phyloP scores from a whole-genome alignment of 805 yeast species.

The Cyberlindnera bimundalis region DNA sequence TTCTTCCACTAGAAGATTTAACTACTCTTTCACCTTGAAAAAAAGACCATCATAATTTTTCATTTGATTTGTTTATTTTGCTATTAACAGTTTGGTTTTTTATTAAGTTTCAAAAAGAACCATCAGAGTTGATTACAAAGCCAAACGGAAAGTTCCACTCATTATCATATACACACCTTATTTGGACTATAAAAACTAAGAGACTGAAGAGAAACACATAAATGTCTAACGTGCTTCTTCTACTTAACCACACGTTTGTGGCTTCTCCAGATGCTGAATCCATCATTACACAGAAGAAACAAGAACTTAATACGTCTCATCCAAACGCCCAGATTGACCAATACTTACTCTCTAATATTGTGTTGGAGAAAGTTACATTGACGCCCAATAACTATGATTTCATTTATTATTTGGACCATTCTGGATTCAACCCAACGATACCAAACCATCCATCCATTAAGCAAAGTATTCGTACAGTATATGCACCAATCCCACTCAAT shows the following conservation, averaged over 20 bases:
- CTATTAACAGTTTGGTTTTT: too few species aligned
- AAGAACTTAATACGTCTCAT: conserved; percentile 14
- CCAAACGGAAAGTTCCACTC: too few species aligned
- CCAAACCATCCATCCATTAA: conserved; percentile 27
- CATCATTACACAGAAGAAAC: conserved; percentile 19
- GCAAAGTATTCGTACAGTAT: conserved; percentile 14
- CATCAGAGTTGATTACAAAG: too few species aligned
- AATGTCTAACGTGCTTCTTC: conserved; percentile 24
- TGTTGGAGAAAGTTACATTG: conserved; percentile 21
- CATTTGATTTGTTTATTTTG: too few species aligned
- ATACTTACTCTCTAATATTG: conserved; percentile 26
- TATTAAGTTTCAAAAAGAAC: too few species aligned
- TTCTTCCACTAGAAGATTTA: too few species aligned
- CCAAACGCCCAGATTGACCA: conserved; percentile 22
- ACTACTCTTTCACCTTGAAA: too few species aligned
- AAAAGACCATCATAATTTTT: too few species aligned
- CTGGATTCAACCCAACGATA: conserved; percentile 22
- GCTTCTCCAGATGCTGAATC: conserved; percentile 23
- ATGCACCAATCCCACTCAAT: conserved; percentile 12
- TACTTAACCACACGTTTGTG: conserved; percentile 26
- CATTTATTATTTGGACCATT: conserved; percentile 24
- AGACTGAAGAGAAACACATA: not conserved
- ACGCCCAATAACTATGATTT: conserved; percentile 23
- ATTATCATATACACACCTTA: too few species aligned
- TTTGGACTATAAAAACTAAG: too few species aligned